Evolutionary conservation across 75 land plant species (phyloP), one percentile per base, ranked within the genome.

Genomic region (Sequoia sempervirens): DNA sequence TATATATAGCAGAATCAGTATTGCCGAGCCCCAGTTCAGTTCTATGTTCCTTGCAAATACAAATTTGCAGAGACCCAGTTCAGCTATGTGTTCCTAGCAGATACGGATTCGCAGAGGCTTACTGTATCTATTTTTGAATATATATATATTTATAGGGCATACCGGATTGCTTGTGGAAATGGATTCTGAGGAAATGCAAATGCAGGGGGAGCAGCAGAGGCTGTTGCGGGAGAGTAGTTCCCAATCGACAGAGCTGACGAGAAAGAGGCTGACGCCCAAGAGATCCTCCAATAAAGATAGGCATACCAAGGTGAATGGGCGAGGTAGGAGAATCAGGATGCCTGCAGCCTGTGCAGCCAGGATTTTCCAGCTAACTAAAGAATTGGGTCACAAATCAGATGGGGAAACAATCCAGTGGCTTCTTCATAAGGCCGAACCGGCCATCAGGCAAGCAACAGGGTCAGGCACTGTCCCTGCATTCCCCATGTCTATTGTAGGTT

Each of bases 321-420:
- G 96, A 13, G 96, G 94, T n/a, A 87, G 96, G 41, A 89, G 96
- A 41, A 92, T 91, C 32, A 88, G 94, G 26, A 91, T 89, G 96
- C 87, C 94, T 52, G 90, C 92, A 81, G 66, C 90, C 74, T 90
- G 91, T 79, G 96, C 94, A 9, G 96, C 94, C 38, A 84, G 94
- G 90, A 94, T 90, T 75, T 90, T 90, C 46, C 91, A 90, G 87
- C 87, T 90, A 66, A 90, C 91, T 2, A 84, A 87, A 28, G 91
- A 90, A 75, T 80, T 90, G 45, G 83, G 83, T n/a, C 83, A 82
- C 79, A 90, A 90, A 61, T 90, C 91, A 15, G 91, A 90, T 43
- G 91, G 91, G 17, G 90, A 90, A 61, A 90, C 91, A 20, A 90
- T 90, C 40, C 82, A 86, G 69, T 90, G 88, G 90, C 83, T 89